Conservation (phyloP, 2,329 filamentous ascomycete species). For the Cladosporium austrohemisphaericum region DNA sequence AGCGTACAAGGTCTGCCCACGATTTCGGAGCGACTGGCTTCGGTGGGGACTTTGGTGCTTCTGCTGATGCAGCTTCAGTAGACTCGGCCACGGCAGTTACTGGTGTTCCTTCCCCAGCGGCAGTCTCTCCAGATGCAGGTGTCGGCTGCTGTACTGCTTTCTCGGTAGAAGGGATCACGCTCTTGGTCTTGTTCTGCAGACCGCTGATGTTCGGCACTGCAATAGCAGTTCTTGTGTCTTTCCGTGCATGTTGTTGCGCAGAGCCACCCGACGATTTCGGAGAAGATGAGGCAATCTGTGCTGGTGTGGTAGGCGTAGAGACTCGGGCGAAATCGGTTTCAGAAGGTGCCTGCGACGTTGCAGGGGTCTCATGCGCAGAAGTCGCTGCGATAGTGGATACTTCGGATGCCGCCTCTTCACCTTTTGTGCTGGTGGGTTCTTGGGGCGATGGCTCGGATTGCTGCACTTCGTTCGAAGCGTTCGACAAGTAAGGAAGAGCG, state of each 20-base stretch:
- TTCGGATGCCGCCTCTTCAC: conserved; percentile 37
- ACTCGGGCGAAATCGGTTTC: conserved; percentile 46
- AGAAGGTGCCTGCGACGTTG: conserved; percentile 56
- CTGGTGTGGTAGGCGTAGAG: conserved; percentile 49
- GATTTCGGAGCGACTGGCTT: conserved; percentile 46
- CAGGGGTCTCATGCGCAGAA: conserved; percentile 53
- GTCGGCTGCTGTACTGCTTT: conserved; percentile 23
- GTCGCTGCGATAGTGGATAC: conserved; percentile 43
- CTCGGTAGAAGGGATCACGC: conserved; percentile 35
- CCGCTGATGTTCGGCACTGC: conserved; percentile 53
- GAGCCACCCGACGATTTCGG: conserved; percentile 31
- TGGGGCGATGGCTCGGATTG: conserved; percentile 1
- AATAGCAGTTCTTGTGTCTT: conserved; percentile 43
- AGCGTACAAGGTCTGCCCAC: conserved; percentile 66
- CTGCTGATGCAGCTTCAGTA: conserved; percentile 24
- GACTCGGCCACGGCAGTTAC: conserved; percentile 5
- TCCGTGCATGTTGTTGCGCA: conserved; percentile 32
- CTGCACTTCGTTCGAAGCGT: conserved; percentile 9
- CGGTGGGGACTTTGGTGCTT: conserved; percentile 41
- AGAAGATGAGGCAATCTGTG: conserved; percentile 29
- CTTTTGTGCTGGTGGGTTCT: background rate
- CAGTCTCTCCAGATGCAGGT: background rate
- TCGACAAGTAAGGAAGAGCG: conserved; percentile 44
- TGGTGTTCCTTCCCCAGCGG: background rate
- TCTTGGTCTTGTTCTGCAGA: conserved; percentile 41